These are phyloP conservation scores for Rugonectria rugulosa DNA, from an alignment of 2,329 filamentous ascomycete species.

Conservation along the genomic window DNA sequence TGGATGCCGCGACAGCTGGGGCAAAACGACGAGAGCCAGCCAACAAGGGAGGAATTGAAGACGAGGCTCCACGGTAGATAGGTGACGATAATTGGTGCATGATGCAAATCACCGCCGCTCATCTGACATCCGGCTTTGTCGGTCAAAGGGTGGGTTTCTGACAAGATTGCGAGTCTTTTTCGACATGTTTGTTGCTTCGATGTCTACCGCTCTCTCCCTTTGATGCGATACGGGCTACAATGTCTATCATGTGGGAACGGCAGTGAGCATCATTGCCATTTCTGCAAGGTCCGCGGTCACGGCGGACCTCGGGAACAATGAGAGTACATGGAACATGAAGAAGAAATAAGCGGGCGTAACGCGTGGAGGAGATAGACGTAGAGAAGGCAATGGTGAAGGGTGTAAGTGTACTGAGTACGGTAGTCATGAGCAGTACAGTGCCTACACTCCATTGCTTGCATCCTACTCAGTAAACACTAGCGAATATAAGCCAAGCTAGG, in stretches of 20 bases:
- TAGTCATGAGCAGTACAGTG: too few species aligned
- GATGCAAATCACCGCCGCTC: constrained; percentile 29
- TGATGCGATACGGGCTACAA: constrained; percentile 6
- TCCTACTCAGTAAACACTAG: too few species aligned
- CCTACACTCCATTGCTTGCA: too few species aligned
- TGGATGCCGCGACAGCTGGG: constrained; percentile 1
- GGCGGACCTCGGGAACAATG: constrained; percentile 12
- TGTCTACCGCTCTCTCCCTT: constrained; percentile 13
- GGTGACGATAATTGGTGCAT: constrained; percentile 25
- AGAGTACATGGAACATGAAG: background rate
- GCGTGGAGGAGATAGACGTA: background rate
- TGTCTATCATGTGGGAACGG: constrained; percentile 5
- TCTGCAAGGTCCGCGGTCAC: constrained; percentile 1
- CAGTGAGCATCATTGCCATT: constrained; percentile 9
- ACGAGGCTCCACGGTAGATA: constrained; percentile 23
- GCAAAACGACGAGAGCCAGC: too few species aligned
- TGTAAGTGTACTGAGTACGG: too few species aligned
- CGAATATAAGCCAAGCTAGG: too few species aligned
- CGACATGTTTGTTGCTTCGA: background rate
- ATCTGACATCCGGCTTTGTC: constrained; percentile 27
- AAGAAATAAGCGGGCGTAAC: constrained; percentile 1
- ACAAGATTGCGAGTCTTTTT: constrained; percentile 23
- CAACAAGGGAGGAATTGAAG: too few species aligned
- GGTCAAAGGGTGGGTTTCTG: constrained; percentile 31
- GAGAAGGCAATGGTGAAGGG: too few species aligned